Evolutionary conservation across 495 filamentous ascomycete species (phyloP).

Genomic region (Chlorociboria aeruginascens): DNA sequence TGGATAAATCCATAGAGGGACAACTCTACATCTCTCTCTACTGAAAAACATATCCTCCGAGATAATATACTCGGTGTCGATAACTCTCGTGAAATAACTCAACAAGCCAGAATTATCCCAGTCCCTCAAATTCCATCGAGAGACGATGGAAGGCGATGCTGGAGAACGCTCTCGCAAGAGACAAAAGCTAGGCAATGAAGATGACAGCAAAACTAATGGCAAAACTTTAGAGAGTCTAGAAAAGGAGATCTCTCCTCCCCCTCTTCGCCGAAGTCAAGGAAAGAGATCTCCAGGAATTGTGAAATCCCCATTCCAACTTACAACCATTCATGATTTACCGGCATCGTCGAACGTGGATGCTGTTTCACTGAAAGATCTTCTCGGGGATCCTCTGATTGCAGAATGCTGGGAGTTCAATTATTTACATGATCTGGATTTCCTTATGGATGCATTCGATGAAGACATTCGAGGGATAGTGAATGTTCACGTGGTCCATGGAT

Average conservation of each 20-base stretch:
- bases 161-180: slow-evolving; percentile 15
- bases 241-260: slow-evolving; percentile 17
- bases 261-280: slow-evolving; percentile 4
- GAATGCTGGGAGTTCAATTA: slow-evolving; percentile 92
- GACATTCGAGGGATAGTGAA: slow-evolving; percentile 53
- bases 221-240: slow-evolving; percentile 1
- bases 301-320: slow-evolving; percentile 64
- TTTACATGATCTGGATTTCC: slow-evolving; percentile 69
- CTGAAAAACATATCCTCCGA: too few species aligned
- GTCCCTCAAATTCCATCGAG: neutral
- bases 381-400: slow-evolving; percentile 69
- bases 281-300: neutral
- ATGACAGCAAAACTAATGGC: neutral
- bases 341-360: slow-evolving; percentile 51
- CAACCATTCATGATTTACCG: slow-evolving; percentile 53
- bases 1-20: too few species aligned
- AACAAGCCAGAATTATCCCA: too few species aligned
- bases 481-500: slow-evolving; percentile 75
- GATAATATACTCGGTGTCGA: too few species aligned
- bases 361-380: slow-evolving; percentile 54
- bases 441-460: slow-evolving; percentile 48
- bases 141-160: slow-evolving; percentile 7
- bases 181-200: slow-evolving; percentile 3
- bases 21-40: too few species aligned
- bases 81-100: too few species aligned